Conservation (phyloP, 768 basidiomycete genomes). For the Candolleomyces efflorescens region DNA sequence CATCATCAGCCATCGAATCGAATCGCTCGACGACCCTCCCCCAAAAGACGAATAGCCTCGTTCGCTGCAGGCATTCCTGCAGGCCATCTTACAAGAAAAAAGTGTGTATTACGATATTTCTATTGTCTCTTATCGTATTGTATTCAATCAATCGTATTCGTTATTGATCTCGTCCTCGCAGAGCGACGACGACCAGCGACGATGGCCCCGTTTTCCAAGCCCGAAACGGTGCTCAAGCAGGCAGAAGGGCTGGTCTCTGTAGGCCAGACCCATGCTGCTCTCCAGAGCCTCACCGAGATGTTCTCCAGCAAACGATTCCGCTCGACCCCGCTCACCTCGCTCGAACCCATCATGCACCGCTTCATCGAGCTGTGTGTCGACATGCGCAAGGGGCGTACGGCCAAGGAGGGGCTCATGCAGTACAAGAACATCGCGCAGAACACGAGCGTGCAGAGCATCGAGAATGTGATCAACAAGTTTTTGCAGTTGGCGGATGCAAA, state of each 20-base stretch:
- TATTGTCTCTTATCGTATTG: too few relatives aligned
- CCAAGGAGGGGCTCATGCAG: constrained; percentile 94
- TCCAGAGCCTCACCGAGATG: constrained; percentile 89
- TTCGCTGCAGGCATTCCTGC: background rate
- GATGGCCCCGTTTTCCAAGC: constrained; percentile 90
- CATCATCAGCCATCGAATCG: constrained; percentile 1
- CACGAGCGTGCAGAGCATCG: constrained; percentile 85
- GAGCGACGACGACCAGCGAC: too few relatives aligned
- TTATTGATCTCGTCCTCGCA: background rate
- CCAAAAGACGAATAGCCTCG: constrained; percentile 4
- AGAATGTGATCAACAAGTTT: constrained; percentile 85
- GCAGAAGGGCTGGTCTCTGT: constrained; percentile 94
- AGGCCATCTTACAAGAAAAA: background rate
- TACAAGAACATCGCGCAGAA: constrained; percentile 99
- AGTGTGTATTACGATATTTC: too few relatives aligned
- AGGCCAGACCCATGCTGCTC: constrained; percentile 84
- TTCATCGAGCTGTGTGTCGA: constrained; percentile 97
- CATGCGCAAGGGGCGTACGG: constrained; percentile 88
- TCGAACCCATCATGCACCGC: constrained; percentile 94
- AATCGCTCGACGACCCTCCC: background rate
- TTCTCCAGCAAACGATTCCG: constrained; percentile 93
- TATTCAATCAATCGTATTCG: background rate
- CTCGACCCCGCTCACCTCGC: constrained; percentile 78
- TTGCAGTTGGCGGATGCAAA: constrained; percentile 77
- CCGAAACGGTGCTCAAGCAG: constrained; percentile 87